Base-by-base conservation (phyloP, 495 filamentous ascomycete genomes). In the Penicillium parvum region DNA sequence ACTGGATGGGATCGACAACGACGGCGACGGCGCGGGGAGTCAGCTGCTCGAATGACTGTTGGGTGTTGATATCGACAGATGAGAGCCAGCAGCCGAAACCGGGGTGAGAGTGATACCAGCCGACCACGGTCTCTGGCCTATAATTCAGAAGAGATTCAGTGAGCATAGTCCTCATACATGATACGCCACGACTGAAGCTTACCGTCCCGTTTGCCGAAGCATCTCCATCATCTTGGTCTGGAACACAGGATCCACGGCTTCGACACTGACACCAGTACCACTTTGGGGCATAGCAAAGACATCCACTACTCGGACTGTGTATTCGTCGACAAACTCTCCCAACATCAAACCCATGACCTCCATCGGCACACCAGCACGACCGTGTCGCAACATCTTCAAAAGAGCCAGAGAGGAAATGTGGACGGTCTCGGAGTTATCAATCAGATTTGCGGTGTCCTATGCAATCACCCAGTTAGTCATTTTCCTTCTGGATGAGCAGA, bases 171-270 rank as follows among this genome's bases (percentile, higher is more conserved):
- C n/a, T n/a, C n/a, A n/a, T n/a, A n/a, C 16, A 4, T 34, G 11
- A 8, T 7, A 16, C 8, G 19, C 16, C 15, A 19, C 6, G 9
- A 6, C 12, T 18, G 12, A 25, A 50, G 40, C 84, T 47, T 76
- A 96, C 90, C 90, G 79, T 66, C 91, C 92, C 11, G 92, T 98
- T 73, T 98, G 92, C 55, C 85, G 77, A 50, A 98, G 75, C 90
- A 97, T 96, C 64, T 98, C 92, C 94, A 98, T 97, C 92, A 98
- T 98, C 74, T 96, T 97, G 50, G 85, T 94, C 72, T 98, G 92
- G 64, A 98, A 98, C 10, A 97, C 94, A 17, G 89, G 86, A 64
- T 98, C 92, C 48, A 98, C 94, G 34, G 92, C 92, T 63, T 98
- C 92, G 50, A 98, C 92, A 69, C 89, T 95, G 55, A 98, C 92